phyloP scores from a whole-genome alignment of 129 eudicot species.

The Artemisia annua region DNA sequence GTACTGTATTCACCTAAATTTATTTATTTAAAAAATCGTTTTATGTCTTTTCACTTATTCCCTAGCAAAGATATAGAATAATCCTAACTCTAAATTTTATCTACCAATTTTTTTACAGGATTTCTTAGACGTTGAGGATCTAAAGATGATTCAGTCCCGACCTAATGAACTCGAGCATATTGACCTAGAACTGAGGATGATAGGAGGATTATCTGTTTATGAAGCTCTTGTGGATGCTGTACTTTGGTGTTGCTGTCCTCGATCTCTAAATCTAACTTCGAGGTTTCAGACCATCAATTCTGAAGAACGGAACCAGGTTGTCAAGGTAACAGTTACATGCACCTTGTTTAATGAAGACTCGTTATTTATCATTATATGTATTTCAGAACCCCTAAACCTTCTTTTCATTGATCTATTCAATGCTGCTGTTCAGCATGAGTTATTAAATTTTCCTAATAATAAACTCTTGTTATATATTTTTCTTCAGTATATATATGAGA shows the following conservation, averaged over 20 bases:
- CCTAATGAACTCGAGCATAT: conserved; percentile 5
- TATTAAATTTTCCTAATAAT: not conserved
- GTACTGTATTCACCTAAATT: not conserved
- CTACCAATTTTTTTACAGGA: not conserved
- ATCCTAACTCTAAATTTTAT: too few species aligned
- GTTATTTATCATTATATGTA: too few species aligned
- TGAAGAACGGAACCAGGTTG: not conserved
- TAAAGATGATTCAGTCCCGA: not conserved
- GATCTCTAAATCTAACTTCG: too few species aligned
- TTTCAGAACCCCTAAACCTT: too few species aligned
- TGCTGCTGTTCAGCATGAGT: too few species aligned
- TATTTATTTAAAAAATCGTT: too few species aligned
- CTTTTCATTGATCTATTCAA: not conserved
- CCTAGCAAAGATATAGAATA: too few species aligned
- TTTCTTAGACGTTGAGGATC: not conserved
- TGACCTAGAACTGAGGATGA: not conserved
- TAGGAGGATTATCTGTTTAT: too few species aligned
- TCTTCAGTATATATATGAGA: not conserved
- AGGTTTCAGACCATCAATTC: too few species aligned
- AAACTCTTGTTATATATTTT: not conserved
- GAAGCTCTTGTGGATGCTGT: too few species aligned
- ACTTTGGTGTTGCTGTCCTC: too few species aligned
- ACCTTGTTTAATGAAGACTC: too few species aligned
- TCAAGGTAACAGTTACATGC: not conserved
- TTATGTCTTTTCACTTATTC: not conserved